These are phyloP conservation scores for Dactylellina haptotyla DNA, from an alignment of 2,329 filamentous ascomycete species.

Conservation along the genomic window DNA sequence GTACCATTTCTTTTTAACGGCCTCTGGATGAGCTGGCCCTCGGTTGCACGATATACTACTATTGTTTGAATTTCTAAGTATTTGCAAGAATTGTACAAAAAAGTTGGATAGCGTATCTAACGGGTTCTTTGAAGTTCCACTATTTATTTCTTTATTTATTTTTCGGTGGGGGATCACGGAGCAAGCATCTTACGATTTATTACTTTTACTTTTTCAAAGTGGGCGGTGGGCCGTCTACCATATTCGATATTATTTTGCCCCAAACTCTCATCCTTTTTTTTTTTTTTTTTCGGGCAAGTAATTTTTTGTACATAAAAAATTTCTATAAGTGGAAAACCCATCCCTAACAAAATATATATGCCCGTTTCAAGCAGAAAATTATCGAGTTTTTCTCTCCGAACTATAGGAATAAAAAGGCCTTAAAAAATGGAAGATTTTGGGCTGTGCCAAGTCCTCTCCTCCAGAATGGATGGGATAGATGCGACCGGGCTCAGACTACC, in stretches of 20 bases:
- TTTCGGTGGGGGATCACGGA: background rate
- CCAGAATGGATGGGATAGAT: constrained; percentile 16
- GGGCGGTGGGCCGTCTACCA: too few species aligned
- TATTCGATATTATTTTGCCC: too few species aligned
- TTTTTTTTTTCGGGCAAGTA: too few species aligned
- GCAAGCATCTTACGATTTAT: background rate
- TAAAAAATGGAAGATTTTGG: too few species aligned
- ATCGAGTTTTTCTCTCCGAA: too few species aligned
- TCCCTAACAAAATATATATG: too few species aligned
- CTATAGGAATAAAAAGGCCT: too few species aligned
- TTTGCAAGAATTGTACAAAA: constrained; percentile 38
- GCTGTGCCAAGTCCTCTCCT: constrained; percentile 6
- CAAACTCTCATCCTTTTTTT: too few species aligned
- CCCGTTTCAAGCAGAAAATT: too few species aligned
- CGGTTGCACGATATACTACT: constrained; percentile 34
- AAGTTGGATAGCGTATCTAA: constrained; percentile 35
- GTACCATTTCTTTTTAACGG: constrained; percentile 21
- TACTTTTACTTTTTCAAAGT: background rate
- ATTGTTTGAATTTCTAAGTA: constrained; percentile 9
- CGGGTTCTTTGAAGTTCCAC: constrained; percentile 7
- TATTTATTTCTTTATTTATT: constrained; percentile 3
- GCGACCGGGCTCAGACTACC: background rate
- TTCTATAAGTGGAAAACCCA: too few species aligned
- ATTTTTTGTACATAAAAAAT: too few species aligned
- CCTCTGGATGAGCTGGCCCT: constrained; percentile 28